Base-by-base conservation (phyloP, 1,284 basidiomycete species). In the Boletellus deceptivus region DNA sequence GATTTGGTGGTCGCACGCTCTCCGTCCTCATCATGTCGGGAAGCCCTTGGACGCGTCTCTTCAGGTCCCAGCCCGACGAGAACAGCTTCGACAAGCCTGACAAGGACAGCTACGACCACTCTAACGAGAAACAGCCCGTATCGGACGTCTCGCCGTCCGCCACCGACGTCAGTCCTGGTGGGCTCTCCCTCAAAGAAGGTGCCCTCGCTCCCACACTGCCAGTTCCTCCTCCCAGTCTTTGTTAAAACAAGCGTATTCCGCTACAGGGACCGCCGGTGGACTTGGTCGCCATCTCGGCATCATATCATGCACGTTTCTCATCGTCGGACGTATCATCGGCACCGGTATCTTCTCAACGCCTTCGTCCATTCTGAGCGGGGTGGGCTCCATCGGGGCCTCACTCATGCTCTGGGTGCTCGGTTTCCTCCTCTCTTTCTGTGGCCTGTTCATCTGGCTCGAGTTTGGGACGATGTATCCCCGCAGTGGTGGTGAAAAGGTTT, bases 311-410 rank as follows among this genome's bases (percentile, higher is more conserved):
- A 79, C 77, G 1, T 70, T 79, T 53, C 64, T 79, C 11, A 76
- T 68, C 31, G 72, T 81, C 29, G 80, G 80, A 3, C 67, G 70
- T 25, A 76, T 83, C 46, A 80, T 83, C 45, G 83, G 83, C 0
- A 82, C 82, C 0, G 82, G 82, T 7, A 81, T 84, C 50, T 84
- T 84, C 65, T 81, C 82, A 1, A 83, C 82, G 0, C 80, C 82
- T 0, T 80, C 80, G 0, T 80, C 78, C 0, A 84, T 84, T 57
- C 58, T 82, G 27, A 62, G 57, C 0, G 73, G 75, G 0, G 75
- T 78, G 0, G 75, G 74, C 16, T 79, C 76, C 3, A 69, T 80
- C 11, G 80, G 80, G 6, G 76, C 78, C 2, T 78, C 77, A 0
- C 66, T 80, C 10, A 72, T 81, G 69, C 74, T 81, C 37, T 83